Evolutionary conservation across 176 grass and related monocot genomes (phyloP).

Genomic region (Carex scoparia): DNA sequence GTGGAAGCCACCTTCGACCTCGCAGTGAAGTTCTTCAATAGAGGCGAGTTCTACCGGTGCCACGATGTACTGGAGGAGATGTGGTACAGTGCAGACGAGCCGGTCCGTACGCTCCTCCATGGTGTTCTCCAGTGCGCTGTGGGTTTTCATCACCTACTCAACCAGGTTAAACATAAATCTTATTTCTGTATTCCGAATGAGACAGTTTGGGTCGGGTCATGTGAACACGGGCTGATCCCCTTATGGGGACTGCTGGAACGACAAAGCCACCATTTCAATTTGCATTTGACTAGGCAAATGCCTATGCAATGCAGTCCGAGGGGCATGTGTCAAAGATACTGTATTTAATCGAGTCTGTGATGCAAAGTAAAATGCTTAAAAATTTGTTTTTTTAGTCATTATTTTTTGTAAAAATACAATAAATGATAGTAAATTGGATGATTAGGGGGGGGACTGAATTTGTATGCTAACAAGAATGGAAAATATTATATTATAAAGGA

Average conservation of each 20-base stretch:
- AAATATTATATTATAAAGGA: background rate
- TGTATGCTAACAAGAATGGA: background rate
- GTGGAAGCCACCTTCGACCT: slow-evolving; percentile 35
- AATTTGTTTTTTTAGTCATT: background rate
- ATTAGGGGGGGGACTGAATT: background rate
- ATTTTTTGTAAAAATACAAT: background rate
- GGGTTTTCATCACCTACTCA: slow-evolving; percentile 84
- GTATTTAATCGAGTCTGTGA: background rate
- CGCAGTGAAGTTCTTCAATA: slow-evolving; percentile 67
- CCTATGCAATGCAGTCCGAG: background rate
- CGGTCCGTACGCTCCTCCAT: slow-evolving; percentile 67
- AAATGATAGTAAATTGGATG: background rate
- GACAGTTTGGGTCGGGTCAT: background rate
- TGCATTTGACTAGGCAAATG: background rate
- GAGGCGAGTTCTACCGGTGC: slow-evolving; percentile 67
- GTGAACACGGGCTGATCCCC: too few relatives aligned
- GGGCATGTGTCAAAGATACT: background rate
- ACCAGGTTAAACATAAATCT: slow-evolving; percentile 30
- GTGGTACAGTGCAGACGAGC: slow-evolving; percentile 73
- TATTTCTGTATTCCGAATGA: background rate
- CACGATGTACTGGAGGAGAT: slow-evolving; percentile 92
- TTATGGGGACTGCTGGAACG: too few relatives aligned
- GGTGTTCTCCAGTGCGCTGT: slow-evolving; percentile 75
- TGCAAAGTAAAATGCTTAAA: background rate
- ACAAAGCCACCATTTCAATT: background rate